Percentiles rank a stretch among this genome's conserved stretches.
Conservation (phyloP, 2,329 filamentous ascomycete species). For the Taxawa tesnikishii region DNA sequence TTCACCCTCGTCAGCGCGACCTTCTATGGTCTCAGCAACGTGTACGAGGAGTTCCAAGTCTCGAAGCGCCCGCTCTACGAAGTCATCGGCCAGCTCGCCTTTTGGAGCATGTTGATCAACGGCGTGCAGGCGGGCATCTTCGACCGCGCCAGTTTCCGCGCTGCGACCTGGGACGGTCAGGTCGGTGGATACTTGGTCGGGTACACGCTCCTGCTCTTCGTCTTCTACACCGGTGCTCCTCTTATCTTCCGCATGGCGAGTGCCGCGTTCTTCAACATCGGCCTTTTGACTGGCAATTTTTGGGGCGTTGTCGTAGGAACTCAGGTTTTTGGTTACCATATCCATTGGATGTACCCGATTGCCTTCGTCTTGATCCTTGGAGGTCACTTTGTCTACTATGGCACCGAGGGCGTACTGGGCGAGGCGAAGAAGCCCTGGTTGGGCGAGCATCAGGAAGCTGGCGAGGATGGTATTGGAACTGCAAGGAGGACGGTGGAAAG, state of each 20-base stretch:
- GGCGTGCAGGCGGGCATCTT: constrained; percentile 86
- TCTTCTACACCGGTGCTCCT: constrained; percentile 84
- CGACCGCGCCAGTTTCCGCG: constrained; percentile 59
- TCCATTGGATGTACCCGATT: constrained; percentile 90
- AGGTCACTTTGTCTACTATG: constrained; percentile 77
- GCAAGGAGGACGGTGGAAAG: constrained; percentile 54
- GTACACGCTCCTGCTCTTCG: constrained; percentile 68
- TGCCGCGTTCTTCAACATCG: constrained; percentile 95
- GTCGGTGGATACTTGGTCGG: constrained; percentile 76
- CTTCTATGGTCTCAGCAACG: constrained; percentile 83
- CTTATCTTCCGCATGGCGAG: constrained; percentile 79
- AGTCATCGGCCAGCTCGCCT: constrained; percentile 78
- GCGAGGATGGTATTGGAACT: constrained; percentile 70
- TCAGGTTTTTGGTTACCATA: constrained; percentile 63
- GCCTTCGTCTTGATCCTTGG: constrained; percentile 87
- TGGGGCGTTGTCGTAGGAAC: constrained; percentile 93
- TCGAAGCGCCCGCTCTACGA: constrained; percentile 79
- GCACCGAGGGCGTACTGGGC: constrained; percentile 68
- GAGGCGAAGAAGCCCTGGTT: constrained; percentile 95
- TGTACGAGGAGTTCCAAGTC: constrained; percentile 90
- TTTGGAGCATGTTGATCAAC: constrained; percentile 85
- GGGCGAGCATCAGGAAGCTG: constrained; percentile 70
- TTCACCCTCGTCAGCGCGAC: constrained; percentile 84
- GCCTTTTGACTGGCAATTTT: constrained; percentile 85
- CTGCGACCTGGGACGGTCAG: constrained; percentile 29